Evolutionary conservation across 495 filamentous ascomycete genomes (phyloP).

Genomic region (Lophiostoma macrostomum): DNA sequence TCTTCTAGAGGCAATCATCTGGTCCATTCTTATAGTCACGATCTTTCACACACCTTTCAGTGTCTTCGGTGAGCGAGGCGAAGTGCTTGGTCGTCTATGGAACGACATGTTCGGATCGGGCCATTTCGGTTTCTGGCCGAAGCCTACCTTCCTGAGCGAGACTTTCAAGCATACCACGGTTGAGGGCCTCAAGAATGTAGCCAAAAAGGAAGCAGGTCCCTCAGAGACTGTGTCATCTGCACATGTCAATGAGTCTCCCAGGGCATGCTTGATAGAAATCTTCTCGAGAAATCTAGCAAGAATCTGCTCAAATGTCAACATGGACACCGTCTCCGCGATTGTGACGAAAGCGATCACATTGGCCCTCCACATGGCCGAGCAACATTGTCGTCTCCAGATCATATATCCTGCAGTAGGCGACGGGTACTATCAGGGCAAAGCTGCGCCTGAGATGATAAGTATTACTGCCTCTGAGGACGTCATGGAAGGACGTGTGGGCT

Average conservation of each 20-base stretch:
- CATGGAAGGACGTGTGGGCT: slow-evolving; percentile 3
- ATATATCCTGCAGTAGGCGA: slow-evolving; percentile 1
- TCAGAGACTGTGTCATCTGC: too few relatives aligned
- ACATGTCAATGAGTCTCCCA: too few relatives aligned
- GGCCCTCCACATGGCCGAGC: slow-evolving; percentile 4
- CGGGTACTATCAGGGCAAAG: background rate
- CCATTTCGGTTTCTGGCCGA: too few relatives aligned
- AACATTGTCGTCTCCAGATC: slow-evolving; percentile 18
- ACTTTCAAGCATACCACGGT: too few relatives aligned
- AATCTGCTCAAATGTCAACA: too few relatives aligned
- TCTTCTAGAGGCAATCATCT: slow-evolving; percentile 12
- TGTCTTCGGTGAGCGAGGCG: background rate
- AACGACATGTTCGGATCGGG: background rate
- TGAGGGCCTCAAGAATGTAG: too few relatives aligned
- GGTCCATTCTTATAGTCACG: slow-evolving; percentile 13
- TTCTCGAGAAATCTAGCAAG: too few relatives aligned
- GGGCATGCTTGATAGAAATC: too few relatives aligned
- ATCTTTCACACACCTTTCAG: slow-evolving; percentile 14
- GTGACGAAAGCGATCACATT: slow-evolving; percentile 6
- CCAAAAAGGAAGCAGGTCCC: too few relatives aligned
- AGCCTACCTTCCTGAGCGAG: too few relatives aligned
- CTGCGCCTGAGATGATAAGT: background rate
- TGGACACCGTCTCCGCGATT: too few relatives aligned
- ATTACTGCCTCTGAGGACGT: slow-evolving; percentile 13
- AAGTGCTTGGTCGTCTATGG: background rate